Percentiles rank a stretch among this genome's conserved stretches.
phyloP scores from a whole-genome alignment of 1,139 yeast genomes.

The Torulaspora globosa region DNA sequence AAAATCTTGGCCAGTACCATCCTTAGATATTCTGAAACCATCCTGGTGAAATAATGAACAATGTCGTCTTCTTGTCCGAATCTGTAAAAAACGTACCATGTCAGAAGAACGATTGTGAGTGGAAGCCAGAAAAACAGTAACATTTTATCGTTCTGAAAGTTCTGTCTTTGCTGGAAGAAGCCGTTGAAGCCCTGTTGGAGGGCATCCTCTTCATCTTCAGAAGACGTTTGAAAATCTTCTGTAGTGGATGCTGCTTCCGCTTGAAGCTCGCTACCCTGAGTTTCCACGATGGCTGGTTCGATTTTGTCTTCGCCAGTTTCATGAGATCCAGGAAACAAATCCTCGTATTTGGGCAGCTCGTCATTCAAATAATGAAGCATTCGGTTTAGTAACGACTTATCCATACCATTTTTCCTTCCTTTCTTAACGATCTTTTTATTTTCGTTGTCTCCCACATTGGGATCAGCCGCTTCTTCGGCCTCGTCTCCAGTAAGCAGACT shows the following conservation, averaged over 20 bases:
- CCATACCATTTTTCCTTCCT: constrained; percentile 16
- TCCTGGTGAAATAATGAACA: constrained; percentile 30
- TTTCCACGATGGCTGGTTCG: constrained; percentile 14
- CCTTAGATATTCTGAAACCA: constrained; percentile 48
- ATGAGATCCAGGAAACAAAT: constrained; percentile 57
- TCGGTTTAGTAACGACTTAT: constrained; percentile 54
- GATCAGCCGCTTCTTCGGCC: constrained; percentile 26
- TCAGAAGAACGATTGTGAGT: constrained; percentile 49
- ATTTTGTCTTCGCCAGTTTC: constrained; percentile 22
- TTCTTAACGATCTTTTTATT: constrained; percentile 17
- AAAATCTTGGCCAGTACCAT: constrained; percentile 55
- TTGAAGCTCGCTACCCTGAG: constrained; percentile 15
- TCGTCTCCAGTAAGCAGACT: constrained; percentile 23
- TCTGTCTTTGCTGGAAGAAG: constrained; percentile 57
- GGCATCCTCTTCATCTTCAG: constrained; percentile 45
- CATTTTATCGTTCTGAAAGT: constrained; percentile 79
- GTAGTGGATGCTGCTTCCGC: constrained; percentile 14
- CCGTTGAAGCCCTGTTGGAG: constrained; percentile 52
- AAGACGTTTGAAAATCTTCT: constrained; percentile 29
- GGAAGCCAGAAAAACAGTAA: constrained; percentile 87
- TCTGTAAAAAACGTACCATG: constrained; percentile 50
- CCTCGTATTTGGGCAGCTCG: constrained; percentile 73
- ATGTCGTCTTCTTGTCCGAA: constrained; percentile 45
- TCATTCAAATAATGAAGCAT: constrained; percentile 58
- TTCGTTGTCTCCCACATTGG: constrained; percentile 20